Evolutionary conservation across 1,284 basidiomycete genomes (phyloP).

Genomic region (Vanrija humicola): DNA sequence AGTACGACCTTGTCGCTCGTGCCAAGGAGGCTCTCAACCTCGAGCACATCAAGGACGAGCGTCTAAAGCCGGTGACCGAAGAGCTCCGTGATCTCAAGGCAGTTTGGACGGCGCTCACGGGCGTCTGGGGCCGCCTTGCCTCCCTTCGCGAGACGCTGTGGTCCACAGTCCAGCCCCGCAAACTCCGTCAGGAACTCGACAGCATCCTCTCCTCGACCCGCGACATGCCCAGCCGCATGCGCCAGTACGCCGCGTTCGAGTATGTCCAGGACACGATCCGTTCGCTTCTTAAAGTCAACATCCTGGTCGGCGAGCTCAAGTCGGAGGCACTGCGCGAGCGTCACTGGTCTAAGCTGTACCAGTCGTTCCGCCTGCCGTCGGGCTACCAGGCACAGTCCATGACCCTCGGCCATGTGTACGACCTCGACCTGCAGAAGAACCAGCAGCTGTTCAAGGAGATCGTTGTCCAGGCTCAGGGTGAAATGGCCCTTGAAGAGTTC

Average conservation of each 20-base stretch:
- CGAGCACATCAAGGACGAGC: slow-evolving; percentile 82
- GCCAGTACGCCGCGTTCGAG: slow-evolving; percentile 98
- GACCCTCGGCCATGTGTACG: slow-evolving; percentile 96
- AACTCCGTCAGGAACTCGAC: slow-evolving; percentile 91
- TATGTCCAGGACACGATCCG: slow-evolving; percentile 90
- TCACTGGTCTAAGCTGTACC: slow-evolving; percentile 98
- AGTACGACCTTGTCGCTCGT: slow-evolving; percentile 86
- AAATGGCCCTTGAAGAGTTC: slow-evolving; percentile 94
- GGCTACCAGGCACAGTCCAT: slow-evolving; percentile 68
- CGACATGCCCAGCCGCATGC: slow-evolving; percentile 98
- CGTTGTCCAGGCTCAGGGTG: slow-evolving; percentile 96
- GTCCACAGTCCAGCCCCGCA: slow-evolving; percentile 86
- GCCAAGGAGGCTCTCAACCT: slow-evolving; percentile 97
- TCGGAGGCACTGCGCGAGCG: slow-evolving; percentile 96
- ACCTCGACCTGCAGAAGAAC: slow-evolving; percentile 91
- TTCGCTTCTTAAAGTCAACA: slow-evolving; percentile 81
- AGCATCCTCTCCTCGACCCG: slow-evolving; percentile 82
- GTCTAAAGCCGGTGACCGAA: slow-evolving; percentile 88
- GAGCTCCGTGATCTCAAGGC: slow-evolving; percentile 94
- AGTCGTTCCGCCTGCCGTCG: slow-evolving; percentile 68
- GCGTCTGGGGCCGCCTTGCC: slow-evolving; percentile 89
- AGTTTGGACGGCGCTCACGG: slow-evolving; percentile 97
- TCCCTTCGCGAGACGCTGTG: slow-evolving; percentile 86
- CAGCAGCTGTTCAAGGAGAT: slow-evolving; percentile 88
- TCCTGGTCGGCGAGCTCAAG: slow-evolving; percentile 85